Conservation (phyloP, 257 asterid species). For the Petunia axillaris region DNA sequence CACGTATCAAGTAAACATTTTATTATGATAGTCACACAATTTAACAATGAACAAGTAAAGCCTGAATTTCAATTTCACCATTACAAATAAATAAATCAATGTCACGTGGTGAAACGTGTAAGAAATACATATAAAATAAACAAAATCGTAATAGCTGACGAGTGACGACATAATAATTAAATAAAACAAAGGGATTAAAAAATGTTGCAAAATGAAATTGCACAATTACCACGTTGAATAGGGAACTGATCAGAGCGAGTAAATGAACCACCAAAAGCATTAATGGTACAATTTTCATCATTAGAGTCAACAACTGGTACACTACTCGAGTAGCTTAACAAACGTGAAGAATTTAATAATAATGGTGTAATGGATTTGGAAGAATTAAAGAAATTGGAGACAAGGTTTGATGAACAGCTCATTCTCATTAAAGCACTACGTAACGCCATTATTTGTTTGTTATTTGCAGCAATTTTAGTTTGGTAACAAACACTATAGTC, state of each 20-base stretch:
- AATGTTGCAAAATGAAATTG: background rate
- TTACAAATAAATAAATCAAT: too few species aligned
- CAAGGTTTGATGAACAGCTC: slow-evolving; percentile 1
- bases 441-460: background rate
- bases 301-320: background rate
- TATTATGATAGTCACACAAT: too few species aligned
- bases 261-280: slow-evolving; percentile 23
- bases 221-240: slow-evolving; percentile 19
- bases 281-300: slow-evolving; percentile 8
- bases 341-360: background rate
- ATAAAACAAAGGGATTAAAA: background rate
- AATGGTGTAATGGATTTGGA: background rate
- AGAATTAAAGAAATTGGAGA: slow-evolving; percentile 14
- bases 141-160: too few species aligned
- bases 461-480: background rate
- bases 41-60: too few species aligned
- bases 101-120: too few species aligned
- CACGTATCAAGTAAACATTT: too few species aligned
- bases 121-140: too few species aligned
- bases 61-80: too few species aligned
- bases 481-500: too few species aligned
- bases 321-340: slow-evolving; percentile 9
- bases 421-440: background rate
- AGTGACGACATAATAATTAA: background rate
- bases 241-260: slow-evolving; percentile 20